A percentile compares a stretch with the other conserved stretches of the same genome.
These are phyloP conservation scores for Zygosaccharomyces gambellarensis DNA, from an alignment of 805 yeast species.

Conservation along the genomic window DNA sequence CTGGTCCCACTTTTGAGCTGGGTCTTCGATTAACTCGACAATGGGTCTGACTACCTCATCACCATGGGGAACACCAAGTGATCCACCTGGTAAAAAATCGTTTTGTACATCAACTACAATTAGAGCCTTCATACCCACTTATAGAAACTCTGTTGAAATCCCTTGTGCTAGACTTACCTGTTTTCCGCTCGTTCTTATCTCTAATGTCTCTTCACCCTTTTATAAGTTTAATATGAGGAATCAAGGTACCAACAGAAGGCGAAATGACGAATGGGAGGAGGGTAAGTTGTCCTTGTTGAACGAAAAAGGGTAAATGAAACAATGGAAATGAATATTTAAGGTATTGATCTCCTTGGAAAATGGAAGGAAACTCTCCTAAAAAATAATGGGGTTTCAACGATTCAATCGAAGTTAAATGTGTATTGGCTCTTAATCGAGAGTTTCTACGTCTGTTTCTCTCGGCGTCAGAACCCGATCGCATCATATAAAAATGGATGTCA, in stretches of 20 bases:
- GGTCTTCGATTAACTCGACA: conserved; percentile 40
- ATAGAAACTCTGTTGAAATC: too few relatives aligned
- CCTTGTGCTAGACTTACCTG: too few relatives aligned
- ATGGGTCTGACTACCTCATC: conserved; percentile 52
- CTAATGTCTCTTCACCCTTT: background rate
- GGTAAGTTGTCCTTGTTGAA: too few relatives aligned
- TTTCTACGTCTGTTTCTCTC: conserved; percentile 4
- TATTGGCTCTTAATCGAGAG: background rate
- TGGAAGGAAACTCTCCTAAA: background rate
- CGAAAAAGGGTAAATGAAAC: too few relatives aligned
- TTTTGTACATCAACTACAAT: conserved; percentile 78
- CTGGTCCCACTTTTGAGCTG: conserved; percentile 50
- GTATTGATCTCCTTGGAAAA: too few relatives aligned
- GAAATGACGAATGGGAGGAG: too few relatives aligned
- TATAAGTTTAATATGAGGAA: background rate
- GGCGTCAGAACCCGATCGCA: background rate
- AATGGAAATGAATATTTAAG: too few relatives aligned
- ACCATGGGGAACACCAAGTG: conserved; percentile 70
- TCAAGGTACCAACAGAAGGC: too few relatives aligned
- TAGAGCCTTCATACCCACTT: conserved; percentile 43
- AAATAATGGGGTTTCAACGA: background rate
- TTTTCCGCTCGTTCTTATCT: background rate
- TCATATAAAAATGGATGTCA: background rate
- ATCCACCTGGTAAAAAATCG: conserved; percentile 74
- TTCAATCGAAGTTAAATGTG: background rate